Base-by-base conservation (phyloP, 805 yeast genomes). In the Pichia eremophila region DNA sequence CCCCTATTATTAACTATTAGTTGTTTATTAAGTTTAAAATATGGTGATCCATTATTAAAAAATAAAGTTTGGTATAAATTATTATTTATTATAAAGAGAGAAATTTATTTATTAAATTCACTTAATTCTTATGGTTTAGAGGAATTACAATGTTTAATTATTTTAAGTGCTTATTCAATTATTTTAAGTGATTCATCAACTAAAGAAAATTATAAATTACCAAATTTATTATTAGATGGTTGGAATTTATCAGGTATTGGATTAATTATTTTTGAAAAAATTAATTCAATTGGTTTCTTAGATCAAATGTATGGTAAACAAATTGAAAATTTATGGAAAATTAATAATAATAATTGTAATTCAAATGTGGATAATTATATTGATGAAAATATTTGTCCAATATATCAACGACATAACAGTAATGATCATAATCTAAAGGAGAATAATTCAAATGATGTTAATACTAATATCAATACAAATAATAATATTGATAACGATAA, bases 221-320 rank as follows among this genome's bases (percentile, higher is more conserved):
- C 47, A 14, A 17, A 18, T 17, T 32, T 47, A n/a, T 44, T 44
- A 34, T 64, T 85, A 18, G 95, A 85, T 58, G 79, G 83, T 2
- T 85, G 91, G 91, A 70, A 72, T 47, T 61, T 83, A 29, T 78
- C 87, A 4, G 80, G 83, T 6, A 52, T 79, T 11, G 93, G 85
- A 0, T 69, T 85, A 17, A 77, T 79, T 50, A 77, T 80, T 42
- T 82, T 80, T 56, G 47, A 47, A 31, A 71, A 83, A 4, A 70
- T 74, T 45, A 74, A 80, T 44, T 65, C 69, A 3, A 63, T 70
- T 44, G 79, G 80, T 0, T 57, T 63, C 2, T 54, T 75, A 25
- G 51, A 52, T 25, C 53, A 49, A 39, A 46, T 57, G 39, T 58
- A 44, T 53, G 71, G 61, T 47, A 22, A 18, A 35, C 55, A 54